Percentiles rank a stretch among this genome's conserved stretches.
phyloP scores from a whole-genome alignment of 2,329 filamentous ascomycete species.

The Fusarium dlaminii region DNA sequence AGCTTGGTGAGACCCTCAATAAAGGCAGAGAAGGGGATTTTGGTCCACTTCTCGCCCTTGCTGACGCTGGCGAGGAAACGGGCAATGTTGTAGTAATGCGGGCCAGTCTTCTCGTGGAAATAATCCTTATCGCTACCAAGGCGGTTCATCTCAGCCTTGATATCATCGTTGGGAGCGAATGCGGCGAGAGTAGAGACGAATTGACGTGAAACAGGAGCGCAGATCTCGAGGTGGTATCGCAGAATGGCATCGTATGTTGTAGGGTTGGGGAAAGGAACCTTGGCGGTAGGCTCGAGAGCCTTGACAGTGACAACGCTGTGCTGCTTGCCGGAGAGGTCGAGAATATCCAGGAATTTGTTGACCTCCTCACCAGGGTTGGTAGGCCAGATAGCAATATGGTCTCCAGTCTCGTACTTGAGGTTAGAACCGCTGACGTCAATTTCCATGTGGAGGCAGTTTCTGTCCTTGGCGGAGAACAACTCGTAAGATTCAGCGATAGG shows the following conservation, averaged over 20 bases:
- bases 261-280: slow-evolving; percentile 96
- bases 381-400: slow-evolving; percentile 97
- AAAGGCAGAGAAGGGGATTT: slow-evolving; percentile 91
- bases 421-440: slow-evolving; percentile 91
- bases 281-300: slow-evolving; percentile 91
- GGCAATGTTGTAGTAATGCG: slow-evolving; percentile 88
- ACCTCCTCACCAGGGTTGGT: slow-evolving; percentile 94
- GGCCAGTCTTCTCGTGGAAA: slow-evolving; percentile 86
- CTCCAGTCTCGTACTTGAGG: slow-evolving; percentile 92
- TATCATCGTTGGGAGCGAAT: slow-evolving; percentile 85
- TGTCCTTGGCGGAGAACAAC: slow-evolving; percentile 86
- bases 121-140: slow-evolving; percentile 95
- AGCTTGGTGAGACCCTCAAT: slow-evolving; percentile 95
- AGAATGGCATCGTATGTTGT: slow-evolving; percentile 95
- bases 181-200: slow-evolving; percentile 87
- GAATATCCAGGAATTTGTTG: slow-evolving; percentile 83
- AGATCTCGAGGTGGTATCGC: slow-evolving; percentile 97
- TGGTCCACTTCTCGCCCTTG: slow-evolving; percentile 79
- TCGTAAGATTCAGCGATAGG: slow-evolving; percentile 92
- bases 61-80: slow-evolving; percentile 80
- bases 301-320: slow-evolving; percentile 88
- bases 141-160: slow-evolving; percentile 88
- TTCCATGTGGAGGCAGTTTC: slow-evolving; percentile 97
- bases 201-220: slow-evolving; percentile 94
- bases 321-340: slow-evolving; percentile 80